Base-by-base conservation (phyloP, 441 rosid genomes). In the Eruca vesicaria region DNA sequence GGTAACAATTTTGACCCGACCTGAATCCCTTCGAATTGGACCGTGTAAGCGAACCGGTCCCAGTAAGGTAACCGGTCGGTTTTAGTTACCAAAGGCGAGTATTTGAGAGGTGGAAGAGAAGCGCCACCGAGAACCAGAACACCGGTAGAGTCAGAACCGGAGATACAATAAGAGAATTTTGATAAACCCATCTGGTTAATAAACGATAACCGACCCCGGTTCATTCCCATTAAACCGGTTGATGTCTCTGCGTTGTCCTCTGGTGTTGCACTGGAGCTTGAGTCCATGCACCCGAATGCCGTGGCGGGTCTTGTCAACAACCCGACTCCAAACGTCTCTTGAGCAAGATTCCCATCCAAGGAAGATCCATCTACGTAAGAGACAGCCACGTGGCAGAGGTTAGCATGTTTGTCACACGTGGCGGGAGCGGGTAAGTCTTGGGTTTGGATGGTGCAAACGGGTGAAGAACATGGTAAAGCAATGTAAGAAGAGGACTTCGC, bases 201-300 rank as follows among this genome's bases (percentile, higher is more conserved):
- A 0, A 88, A 80, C 10, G 92, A 86, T 55, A 88, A 80, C 1
- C 86, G 80, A 1, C 90, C 92, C 1, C 83, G 87, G 74, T 86
- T 88, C 89, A 88, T 85, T 10, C 90, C 90, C 78, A 88, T 73
- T 48, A 86, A 55, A 48, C 92, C 92, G 19, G 93, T 87, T 0
- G 18, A 5, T 43, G 86, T 86, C 68, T 56, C 83, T 2, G 82
- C 48, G 38, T 90, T 96, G 52, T 90, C 93, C 1, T 79, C 87
- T 2, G 86, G 29, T 26, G 45, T 87, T 0, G 90, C 82, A 65
- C 84, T 85, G 2, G 62, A 59, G 43, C 80, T 81, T 7, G 81
- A 48, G 35, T 81, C 85, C 86, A 86, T 80, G 72, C 89, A 88
- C n/a, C 90, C 92, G 75, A 86, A 86, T 5, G 86, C 5, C 55